Evolutionary conservation across 1,284 basidiomycete species (phyloP).

Genomic region (Vanrija sp.): DNA sequence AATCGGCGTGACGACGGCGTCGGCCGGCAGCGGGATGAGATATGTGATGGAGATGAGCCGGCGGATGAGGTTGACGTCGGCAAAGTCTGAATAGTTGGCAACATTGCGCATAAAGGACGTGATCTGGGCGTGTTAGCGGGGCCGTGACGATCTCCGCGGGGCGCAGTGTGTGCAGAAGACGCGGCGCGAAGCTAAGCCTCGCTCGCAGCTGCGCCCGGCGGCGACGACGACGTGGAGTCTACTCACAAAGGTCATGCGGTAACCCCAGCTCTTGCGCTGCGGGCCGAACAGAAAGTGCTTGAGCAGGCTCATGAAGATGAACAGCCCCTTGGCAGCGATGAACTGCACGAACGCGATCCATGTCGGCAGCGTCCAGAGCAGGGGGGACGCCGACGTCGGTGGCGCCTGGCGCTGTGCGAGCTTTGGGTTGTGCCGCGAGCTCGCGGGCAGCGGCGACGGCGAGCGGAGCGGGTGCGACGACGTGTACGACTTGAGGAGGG

Average conservation of each 20-base stretch:
- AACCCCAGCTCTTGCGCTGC: constrained; percentile 48
- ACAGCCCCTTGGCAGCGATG: constrained; percentile 38
- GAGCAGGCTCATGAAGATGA: constrained; percentile 39
- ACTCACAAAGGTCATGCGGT: constrained; percentile 46
- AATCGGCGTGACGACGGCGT: constrained; percentile 92
- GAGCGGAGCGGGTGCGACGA: constrained; percentile 41
- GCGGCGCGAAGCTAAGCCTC: not conserved
- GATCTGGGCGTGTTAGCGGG: constrained; percentile 19
- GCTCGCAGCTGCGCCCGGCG: not conserved
- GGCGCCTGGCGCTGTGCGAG: constrained; percentile 36
- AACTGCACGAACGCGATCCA: constrained; percentile 44
- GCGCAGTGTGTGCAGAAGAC: too few species aligned
- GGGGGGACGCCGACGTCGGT: constrained; percentile 29
- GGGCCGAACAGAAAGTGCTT: constrained; percentile 43
- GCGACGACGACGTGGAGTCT: not conserved
- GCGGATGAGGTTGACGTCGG: constrained; percentile 79
- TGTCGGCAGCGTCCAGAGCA: constrained; percentile 39
- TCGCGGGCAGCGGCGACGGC: constrained; percentile 43
- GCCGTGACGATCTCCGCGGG: not conserved
- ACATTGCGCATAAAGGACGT: constrained; percentile 71
- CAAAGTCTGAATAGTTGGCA: constrained; percentile 74
- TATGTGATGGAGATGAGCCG: constrained; percentile 75
- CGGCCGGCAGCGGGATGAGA: constrained; percentile 82
- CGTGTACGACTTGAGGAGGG: constrained; percentile 37
- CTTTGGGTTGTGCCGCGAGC: constrained; percentile 41